phyloP scores from a whole-genome alignment of 2,329 filamentous ascomycete species.

The Phaeosphaeria sp. region DNA sequence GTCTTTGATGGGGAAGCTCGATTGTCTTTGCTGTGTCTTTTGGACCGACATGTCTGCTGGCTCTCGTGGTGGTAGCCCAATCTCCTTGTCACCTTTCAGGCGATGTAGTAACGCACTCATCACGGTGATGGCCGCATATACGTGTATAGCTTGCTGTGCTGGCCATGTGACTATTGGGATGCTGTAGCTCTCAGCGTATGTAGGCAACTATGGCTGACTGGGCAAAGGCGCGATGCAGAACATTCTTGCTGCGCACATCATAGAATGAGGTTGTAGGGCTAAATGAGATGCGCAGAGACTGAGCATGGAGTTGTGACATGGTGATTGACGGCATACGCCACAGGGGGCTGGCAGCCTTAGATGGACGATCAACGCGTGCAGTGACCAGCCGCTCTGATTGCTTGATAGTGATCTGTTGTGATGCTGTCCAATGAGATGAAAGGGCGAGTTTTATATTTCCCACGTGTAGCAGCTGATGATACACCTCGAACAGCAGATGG shows the following conservation, averaged over 20 bases:
- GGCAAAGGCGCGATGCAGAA: neutral
- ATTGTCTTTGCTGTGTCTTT: constrained; percentile 13
- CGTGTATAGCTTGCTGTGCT: neutral
- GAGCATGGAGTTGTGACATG: neutral
- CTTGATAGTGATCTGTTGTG: neutral
- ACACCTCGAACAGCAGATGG: neutral
- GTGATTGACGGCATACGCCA: neutral
- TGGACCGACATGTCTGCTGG: neutral
- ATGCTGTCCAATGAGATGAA: neutral
- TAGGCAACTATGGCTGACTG: neutral
- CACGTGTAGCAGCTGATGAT: neutral
- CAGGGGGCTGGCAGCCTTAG: neutral
- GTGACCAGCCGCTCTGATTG: neutral
- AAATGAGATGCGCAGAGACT: neutral
- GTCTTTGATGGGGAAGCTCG: constrained; percentile 22
- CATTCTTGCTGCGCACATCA: neutral
- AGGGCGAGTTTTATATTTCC: neutral
- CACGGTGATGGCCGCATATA: neutral
- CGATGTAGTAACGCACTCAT: constrained; percentile 19
- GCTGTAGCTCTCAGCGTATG: neutral
- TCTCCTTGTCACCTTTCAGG: constrained; percentile 3
- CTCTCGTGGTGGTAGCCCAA: constrained; percentile 4
- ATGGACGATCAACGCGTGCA: constrained; percentile 2
- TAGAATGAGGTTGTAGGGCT: neutral
- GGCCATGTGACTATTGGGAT: neutral